phyloP scores from a whole-genome alignment of 768 basidiomycete genomes.

The Polyporus arcularius region DNA sequence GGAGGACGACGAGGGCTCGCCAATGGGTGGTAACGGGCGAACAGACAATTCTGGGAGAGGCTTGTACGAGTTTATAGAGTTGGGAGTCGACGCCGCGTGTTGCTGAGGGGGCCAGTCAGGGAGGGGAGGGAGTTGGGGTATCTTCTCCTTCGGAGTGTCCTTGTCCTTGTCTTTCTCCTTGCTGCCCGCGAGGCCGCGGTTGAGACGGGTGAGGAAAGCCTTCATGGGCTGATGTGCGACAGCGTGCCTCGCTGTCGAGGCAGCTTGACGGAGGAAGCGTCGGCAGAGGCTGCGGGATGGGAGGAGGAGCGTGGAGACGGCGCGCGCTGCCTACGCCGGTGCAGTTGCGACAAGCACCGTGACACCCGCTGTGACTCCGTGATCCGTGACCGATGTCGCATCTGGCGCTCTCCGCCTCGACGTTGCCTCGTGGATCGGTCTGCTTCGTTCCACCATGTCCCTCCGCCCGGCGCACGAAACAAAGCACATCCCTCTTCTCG shows the following conservation, averaged over 20 bases:
- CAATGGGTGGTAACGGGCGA: conserved; percentile 51
- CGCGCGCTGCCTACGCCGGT: conserved; percentile 7
- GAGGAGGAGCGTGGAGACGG: conserved; percentile 22
- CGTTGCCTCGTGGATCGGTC: conserved; percentile 1
- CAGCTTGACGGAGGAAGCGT: conserved; percentile 14
- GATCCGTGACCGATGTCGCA: background rate
- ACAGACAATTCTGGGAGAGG: conserved; percentile 69
- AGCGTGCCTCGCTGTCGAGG: conserved; percentile 10
- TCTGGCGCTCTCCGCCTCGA: conserved; percentile 1
- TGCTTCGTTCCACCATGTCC: conserved; percentile 23
- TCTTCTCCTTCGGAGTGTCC: conserved; percentile 57
- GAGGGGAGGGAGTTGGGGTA: conserved; percentile 58
- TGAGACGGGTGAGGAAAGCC: conserved; percentile 79
- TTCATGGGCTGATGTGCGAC: conserved; percentile 55
- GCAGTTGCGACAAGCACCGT: background rate
- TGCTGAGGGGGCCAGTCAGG: conserved; percentile 64
- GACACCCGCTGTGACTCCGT: background rate
- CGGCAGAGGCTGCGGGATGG: conserved; percentile 17
- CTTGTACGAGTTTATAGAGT: conserved; percentile 57
- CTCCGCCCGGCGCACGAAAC: conserved; percentile 60
- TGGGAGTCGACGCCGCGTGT: conserved; percentile 41
- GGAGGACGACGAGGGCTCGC: conserved; percentile 38
- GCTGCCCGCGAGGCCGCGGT: conserved; percentile 63
- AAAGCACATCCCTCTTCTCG: conserved; percentile 58
- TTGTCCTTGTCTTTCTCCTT: conserved; percentile 57